Conservation (phyloP, 768 basidiomycete species). For the Astraeus odoratus region DNA sequence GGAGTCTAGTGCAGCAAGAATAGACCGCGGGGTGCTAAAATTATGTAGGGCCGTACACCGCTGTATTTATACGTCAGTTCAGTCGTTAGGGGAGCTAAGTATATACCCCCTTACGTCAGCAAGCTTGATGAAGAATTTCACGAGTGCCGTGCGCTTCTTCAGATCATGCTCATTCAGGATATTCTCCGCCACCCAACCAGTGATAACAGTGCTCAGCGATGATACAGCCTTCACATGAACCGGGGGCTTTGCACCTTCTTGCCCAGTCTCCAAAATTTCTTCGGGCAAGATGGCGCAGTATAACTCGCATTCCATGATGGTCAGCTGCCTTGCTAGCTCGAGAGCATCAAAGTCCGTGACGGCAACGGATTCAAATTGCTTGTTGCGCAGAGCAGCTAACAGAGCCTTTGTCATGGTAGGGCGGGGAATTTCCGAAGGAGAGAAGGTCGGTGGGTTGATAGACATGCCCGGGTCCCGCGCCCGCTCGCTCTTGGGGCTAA, state of each 20-base stretch:
- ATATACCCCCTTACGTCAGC: conserved; percentile 59
- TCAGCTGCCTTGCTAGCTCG: conserved; percentile 90
- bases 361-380: conserved; percentile 52
- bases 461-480: conserved; percentile 72
- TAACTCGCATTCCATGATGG: conserved; percentile 85
- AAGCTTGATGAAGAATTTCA: conserved; percentile 93
- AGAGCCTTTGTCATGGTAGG: conserved; percentile 81
- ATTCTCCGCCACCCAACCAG: conserved; percentile 93
- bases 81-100: background rate
- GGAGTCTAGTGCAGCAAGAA: conserved; percentile 91
- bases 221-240: conserved; percentile 78
- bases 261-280: conserved; percentile 81
- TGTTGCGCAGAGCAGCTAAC: conserved; percentile 58
- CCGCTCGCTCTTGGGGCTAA: conserved; percentile 56
- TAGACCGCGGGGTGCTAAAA: conserved; percentile 87
- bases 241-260: conserved; percentile 57
- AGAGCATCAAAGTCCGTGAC: conserved; percentile 91
- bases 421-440: conserved; percentile 68
- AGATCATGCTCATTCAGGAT: conserved; percentile 87
- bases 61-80: conserved; percentile 34
- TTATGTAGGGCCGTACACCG: conserved; percentile 80
- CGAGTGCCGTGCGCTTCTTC: conserved; percentile 68
- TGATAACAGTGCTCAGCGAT: conserved; percentile 85
- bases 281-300: conserved; percentile 84
- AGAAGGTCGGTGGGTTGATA: conserved; percentile 50